Evolutionary conservation across 495 filamentous ascomycete species (phyloP), one percentile per base, ranked within the genome.

Genomic region (Stereocaulon alpinum): DNA sequence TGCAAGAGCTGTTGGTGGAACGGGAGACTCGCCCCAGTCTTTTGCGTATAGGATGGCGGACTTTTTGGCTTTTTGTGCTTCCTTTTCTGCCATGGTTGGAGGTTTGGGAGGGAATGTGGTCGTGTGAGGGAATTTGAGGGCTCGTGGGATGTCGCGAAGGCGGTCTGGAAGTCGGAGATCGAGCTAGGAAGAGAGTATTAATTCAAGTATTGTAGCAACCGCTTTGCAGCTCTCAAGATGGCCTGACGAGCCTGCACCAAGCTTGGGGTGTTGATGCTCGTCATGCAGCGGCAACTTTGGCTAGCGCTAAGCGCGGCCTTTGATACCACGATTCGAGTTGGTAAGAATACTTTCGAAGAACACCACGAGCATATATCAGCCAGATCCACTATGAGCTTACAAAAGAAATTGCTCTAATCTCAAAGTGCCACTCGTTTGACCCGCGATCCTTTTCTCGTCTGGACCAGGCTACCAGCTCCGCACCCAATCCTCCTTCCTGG

Each of bases 1-100:
- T 44, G 89, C 88, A 47, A 92, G 85, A 18, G 86, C 74, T 34
- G 84, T 86, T 7, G 91, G 83, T 15, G 91, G 86, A 32, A 95
- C 74, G 37, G 91, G 79, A 61, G 86, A 86, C 74, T 87, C 91
- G 68, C 88, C 88, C 86, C 86, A 91, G 53, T 77, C 79, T 62
- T 76, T 73, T 32, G 83, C 72, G 37, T 72, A 74, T 55, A 78
- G 74, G 22, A 81, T 67, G 14, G 81, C 59, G 32, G 77, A 75
- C 62, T 74, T 73, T 66, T 82, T 76, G 40, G 73, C 67, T 59
- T 74, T 64, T 61, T 77, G 70, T 54, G 75, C 62, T 40, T 70
- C 67, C 40, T 67, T 32, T 40, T 67, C 56, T 18, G 75, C 63
- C 74, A 78, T 76, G 58, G 51, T 67, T n/a, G n/a, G n/a, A n/a